Base-by-base conservation (phyloP, 371 early-diverging fungal genomes). In the Actinomortierella ambigua region DNA sequence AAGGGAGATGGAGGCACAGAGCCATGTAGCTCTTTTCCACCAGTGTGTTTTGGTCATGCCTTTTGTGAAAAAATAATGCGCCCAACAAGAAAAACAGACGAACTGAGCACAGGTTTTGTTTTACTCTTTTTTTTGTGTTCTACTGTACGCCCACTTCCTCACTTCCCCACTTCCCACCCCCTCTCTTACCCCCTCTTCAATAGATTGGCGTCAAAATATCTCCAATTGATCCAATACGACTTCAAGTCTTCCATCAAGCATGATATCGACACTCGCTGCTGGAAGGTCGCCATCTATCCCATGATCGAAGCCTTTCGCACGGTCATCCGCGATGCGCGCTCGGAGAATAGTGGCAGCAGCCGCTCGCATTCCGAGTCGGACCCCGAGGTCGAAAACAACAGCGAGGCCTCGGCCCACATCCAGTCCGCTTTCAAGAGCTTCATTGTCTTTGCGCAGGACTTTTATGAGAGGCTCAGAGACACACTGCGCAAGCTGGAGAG, bases 261-360 rank as follows among this genome's bases (percentile, higher is more conserved):
- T 50, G 83, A 83, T 20, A 77, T 88, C 18, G 86, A 84, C 29
- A 78, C 78, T n/a, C 67, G 84, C 43, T 88, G 86, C 52, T 88
- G 88, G 88, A 88, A 85, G 49, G 68, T 81, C 26, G 86, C 84
- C 28, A 75, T 86, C n/a, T 86, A 88, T 51, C 81, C 84, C 1
- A 61, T 86, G 41, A 82, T 88, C 4, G 85, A 85, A 18, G 80
- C 85, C 29, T 86, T 86, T 47, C 82, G 88, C 39, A 61, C 66
- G 2, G 80, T 85, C 2, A 53, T 88, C 9, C 71, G 79, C 41
- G 60, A 53, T 60, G 75, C 14, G 23, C 57, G 56, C 7, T 53
- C 60, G 20, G 75, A 71, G 14, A 59, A 54, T 29, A 50, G 57
- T 40, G 43, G 50, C 22, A 61, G 53, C 23, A 49, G 59, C 9